Percentiles rank a stretch among this genome's conserved stretches.
These are phyloP conservation scores for Amanita subjunquillea DNA, from an alignment of 768 basidiomycete genomes.

Conservation along the genomic window DNA sequence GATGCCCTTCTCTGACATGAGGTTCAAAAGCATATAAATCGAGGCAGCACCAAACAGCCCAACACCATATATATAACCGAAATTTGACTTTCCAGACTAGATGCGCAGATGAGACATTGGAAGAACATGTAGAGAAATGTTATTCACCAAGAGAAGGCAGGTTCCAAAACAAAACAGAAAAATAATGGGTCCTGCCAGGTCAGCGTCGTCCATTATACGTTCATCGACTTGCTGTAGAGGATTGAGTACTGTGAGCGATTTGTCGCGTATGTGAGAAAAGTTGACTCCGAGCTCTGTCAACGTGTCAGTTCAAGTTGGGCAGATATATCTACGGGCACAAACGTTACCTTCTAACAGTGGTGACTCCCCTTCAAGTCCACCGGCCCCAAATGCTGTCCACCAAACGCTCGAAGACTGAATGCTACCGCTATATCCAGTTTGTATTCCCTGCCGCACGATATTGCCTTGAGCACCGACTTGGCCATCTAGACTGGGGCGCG, in stretches of 20 bases:
- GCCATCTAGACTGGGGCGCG: slow-evolving; percentile 72
- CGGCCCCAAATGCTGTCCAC: slow-evolving; percentile 96
- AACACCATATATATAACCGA: slow-evolving; percentile 97
- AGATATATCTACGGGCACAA: not conserved
- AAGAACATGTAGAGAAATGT: not conserved
- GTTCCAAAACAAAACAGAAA: slow-evolving; percentile 94
- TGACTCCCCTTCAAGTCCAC: slow-evolving; percentile 92
- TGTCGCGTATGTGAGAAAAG: slow-evolving; percentile 89
- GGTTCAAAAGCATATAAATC: slow-evolving; percentile 89
- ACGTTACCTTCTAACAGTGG: slow-evolving; percentile 82
- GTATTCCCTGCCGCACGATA: slow-evolving; percentile 33
- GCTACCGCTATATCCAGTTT: slow-evolving; percentile 53
- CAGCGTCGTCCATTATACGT: slow-evolving; percentile 98
- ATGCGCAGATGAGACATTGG: slow-evolving; percentile 6
- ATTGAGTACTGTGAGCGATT: slow-evolving; percentile 93
- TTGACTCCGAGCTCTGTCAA: slow-evolving; percentile 89
- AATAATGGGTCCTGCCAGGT: slow-evolving; percentile 90
- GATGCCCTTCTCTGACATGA: slow-evolving; percentile 93
- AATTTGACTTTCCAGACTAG: slow-evolving; percentile 97
- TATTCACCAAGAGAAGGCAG: slow-evolving; percentile 81
- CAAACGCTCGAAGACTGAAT: slow-evolving; percentile 71
- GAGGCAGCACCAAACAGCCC: slow-evolving; percentile 89
- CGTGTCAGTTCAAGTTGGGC: not conserved
- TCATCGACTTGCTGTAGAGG: slow-evolving; percentile 78
- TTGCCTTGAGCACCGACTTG: slow-evolving; percentile 46